Evolutionary conservation across 1,139 yeast genomes (phyloP).

Genomic region (Suhomyces panamericanus): DNA sequence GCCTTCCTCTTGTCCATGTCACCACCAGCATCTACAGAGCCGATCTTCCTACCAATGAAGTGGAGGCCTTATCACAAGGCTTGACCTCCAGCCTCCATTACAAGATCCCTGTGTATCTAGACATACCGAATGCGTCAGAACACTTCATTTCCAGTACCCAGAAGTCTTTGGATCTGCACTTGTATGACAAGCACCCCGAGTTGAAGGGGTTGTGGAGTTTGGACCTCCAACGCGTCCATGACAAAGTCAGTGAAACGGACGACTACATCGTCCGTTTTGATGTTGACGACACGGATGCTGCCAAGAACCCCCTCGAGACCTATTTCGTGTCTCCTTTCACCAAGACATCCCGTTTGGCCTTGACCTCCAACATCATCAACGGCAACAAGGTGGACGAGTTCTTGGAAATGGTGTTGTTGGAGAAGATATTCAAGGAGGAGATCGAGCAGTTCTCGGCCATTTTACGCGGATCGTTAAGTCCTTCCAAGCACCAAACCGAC

Average conservation of each 20-base stretch:
- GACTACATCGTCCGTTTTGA: conserved; percentile 30
- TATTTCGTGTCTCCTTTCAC: conserved; percentile 37
- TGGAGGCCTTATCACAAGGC: conserved; percentile 41
- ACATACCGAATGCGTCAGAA: conserved; percentile 30
- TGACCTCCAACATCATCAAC: conserved; percentile 30
- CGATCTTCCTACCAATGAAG: conserved; percentile 59
- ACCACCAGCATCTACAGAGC: conserved; percentile 80
- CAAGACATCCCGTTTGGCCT: conserved; percentile 27
- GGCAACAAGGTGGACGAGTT: conserved; percentile 35
- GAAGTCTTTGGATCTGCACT: conserved; percentile 26
- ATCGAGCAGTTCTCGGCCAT: conserved; percentile 25
- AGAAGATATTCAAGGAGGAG: conserved; percentile 40
- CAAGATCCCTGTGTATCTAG: conserved; percentile 60
- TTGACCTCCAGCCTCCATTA: conserved; percentile 40
- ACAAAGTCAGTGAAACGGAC: conserved; percentile 11
- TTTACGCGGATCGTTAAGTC: conserved; percentile 5
- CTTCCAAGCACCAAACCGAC: conserved; percentile 17
- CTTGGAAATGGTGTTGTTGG: conserved; percentile 33
- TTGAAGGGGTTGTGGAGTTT: conserved; percentile 30
- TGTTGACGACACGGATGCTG: conserved; percentile 2
- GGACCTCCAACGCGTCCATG: conserved; percentile 22
- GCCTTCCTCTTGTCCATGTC: conserved; percentile 70
- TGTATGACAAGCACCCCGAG: conserved; percentile 25
- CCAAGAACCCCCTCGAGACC: conserved; percentile 23
- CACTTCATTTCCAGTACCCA: conserved; percentile 33